Evolutionary conservation across 176 grass and related monocot genomes (phyloP).

Genomic region (Juncus inflexus): DNA sequence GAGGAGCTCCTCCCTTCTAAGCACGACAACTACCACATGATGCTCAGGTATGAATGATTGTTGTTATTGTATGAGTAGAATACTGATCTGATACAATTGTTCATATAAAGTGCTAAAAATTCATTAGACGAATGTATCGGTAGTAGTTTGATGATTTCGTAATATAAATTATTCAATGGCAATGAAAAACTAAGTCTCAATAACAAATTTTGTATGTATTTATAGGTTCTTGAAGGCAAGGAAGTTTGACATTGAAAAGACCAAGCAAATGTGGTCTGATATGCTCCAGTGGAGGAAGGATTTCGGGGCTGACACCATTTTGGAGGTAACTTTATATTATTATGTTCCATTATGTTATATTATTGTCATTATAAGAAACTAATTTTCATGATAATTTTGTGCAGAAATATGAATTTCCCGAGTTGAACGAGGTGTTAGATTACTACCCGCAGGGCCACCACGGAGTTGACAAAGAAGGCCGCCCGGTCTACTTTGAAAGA

Average conservation of each 20-base stretch:
- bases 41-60: constrained; percentile 45
- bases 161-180: background rate
- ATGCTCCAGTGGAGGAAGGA: constrained; percentile 63
- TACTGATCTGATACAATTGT: constrained; percentile 57
- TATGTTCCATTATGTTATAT: background rate
- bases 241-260: constrained; percentile 52
- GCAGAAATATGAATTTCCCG: constrained; percentile 73
- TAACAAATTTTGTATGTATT: background rate
- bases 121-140: too few relatives aligned
- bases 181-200: background rate
- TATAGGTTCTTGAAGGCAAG: constrained; percentile 47
- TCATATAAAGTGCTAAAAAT: constrained; percentile 22
- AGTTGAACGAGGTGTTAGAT: constrained; percentile 82
- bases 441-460: constrained; percentile 98
- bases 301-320: constrained; percentile 44
- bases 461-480: constrained; percentile 80
- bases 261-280: constrained; percentile 55
- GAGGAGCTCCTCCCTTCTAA: constrained; percentile 90
- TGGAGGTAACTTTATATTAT: constrained; percentile 29
- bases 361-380: background rate
- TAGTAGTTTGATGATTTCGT: too few relatives aligned
- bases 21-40: constrained; percentile 99
- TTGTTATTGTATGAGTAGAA: too few relatives aligned
- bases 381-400: background rate
- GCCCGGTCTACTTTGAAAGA: constrained; percentile 89